phyloP scores from a whole-genome alignment of 2,329 filamentous ascomycete genomes.

The Gnomoniopsis sp. region DNA sequence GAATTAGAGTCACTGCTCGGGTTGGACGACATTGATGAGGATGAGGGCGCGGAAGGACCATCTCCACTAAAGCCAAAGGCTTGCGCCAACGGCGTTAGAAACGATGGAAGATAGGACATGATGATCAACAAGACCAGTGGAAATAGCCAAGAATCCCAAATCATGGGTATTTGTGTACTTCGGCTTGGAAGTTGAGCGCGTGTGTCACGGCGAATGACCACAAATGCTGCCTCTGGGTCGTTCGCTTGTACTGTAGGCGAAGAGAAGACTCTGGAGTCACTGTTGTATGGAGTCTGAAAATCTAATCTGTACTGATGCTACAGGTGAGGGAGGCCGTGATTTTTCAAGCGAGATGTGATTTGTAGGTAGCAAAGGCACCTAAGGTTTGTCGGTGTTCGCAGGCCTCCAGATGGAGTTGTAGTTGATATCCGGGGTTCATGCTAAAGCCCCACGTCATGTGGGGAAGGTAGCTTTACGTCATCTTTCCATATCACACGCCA shows the following conservation, averaged over 20 bases:
- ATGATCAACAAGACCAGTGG: not conserved
- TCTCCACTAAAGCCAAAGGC: not conserved
- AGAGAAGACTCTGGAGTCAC: no score
- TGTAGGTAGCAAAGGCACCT: not conserved
- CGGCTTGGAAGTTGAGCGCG: no score
- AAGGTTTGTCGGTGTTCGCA: not conserved
- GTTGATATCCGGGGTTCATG: not conserved
- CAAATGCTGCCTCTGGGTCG: no score
- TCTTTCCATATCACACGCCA: conserved; percentile 1
- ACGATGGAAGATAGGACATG: conserved; percentile 12
- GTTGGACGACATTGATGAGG: not conserved
- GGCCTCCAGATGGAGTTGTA: not conserved
- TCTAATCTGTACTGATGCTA: no score
- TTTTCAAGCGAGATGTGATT: not conserved
- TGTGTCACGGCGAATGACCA: no score
- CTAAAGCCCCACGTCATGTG: not conserved
- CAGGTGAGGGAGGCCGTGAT: no score
- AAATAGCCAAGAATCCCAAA: not conserved
- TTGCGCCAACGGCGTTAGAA: not conserved
- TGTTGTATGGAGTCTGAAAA: no score
- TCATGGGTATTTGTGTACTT: not conserved
- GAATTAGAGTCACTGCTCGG: not conserved
- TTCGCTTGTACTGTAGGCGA: no score
- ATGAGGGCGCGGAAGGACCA: not conserved
- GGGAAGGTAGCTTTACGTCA: not conserved